Evolutionary conservation across 2,329 filamentous ascomycete species (phyloP).

Genomic region (Herpomyces periplanetae): DNA sequence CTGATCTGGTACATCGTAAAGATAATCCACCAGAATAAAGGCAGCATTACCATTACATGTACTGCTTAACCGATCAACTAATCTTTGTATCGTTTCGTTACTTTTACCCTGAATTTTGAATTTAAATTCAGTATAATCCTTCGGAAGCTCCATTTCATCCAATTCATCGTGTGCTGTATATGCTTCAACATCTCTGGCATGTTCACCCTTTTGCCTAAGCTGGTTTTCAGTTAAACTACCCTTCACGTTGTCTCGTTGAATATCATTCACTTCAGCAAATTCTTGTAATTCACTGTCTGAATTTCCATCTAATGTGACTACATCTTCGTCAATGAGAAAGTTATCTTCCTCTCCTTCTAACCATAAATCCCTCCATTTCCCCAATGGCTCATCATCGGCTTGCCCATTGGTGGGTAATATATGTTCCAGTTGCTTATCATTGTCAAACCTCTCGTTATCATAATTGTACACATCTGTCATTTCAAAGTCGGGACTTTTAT

Average conservation of each 20-base stretch:
- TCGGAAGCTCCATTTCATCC: slow-evolving; percentile 28
- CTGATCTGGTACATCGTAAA: slow-evolving; percentile 10
- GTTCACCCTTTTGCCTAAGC: slow-evolving; percentile 9
- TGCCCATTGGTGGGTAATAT: too few species aligned
- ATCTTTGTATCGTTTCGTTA: too few species aligned
- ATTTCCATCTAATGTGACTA: slow-evolving; percentile 8
- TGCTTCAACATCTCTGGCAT: too few species aligned
- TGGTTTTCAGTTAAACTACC: slow-evolving; percentile 9
- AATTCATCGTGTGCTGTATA: slow-evolving; percentile 61
- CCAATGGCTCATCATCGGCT: too few species aligned
- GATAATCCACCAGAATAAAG: slow-evolving; percentile 19
- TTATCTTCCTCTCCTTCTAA: slow-evolving; percentile 86
- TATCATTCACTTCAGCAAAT: slow-evolving; percentile 9
- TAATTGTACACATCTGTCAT: slow-evolving; percentile 7
- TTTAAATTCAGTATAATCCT: slow-evolving; percentile 19
- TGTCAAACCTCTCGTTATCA: slow-evolving; percentile 5
- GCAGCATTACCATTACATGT: too few species aligned
- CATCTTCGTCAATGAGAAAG: slow-evolving; percentile 29
- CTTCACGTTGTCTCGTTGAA: slow-evolving; percentile 4
- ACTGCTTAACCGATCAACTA: too few species aligned
- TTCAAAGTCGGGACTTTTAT: slow-evolving; percentile 7
- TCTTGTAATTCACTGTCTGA: slow-evolving; percentile 11
- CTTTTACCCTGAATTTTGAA: too few species aligned
- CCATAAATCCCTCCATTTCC: too few species aligned
- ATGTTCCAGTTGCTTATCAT: slow-evolving; percentile 12